Base-by-base conservation (phyloP, 371 early-diverging fungal genomes). In the Mortierella sp. region DNA sequence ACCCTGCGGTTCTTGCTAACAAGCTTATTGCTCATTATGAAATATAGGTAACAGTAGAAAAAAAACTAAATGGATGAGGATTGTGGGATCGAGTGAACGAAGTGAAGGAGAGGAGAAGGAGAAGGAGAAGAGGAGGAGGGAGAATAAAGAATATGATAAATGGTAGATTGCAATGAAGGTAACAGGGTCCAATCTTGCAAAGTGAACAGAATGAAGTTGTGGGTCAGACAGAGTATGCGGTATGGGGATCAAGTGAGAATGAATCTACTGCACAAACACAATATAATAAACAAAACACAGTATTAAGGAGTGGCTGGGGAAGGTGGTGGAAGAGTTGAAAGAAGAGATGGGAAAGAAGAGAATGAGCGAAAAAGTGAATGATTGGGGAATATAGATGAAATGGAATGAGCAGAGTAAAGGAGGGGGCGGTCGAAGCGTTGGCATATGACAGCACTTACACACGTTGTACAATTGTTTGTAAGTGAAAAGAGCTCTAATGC, bases 21-120 rank as follows among this genome's bases (percentile, higher is more conserved):
- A 30, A 51, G 68, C 22, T 14, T 79, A 45, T 65, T 75, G 69
- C 72, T 75, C 81, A 80, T 80, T 64, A 35, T 57, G 70, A n/a
- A 52, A 16, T 52, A 58, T 28, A 2, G 49, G 37, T 35, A 35
- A 35, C 35, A 35, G 3, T 35, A 11, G 10, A 32, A 18, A 32
- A n/a, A 10, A 3, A 2, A 74, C 45, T 24, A 20, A 66, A 43
- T 26, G 20, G 12, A 55, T 35, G 52, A 20, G 47, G 55, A 45
- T 12, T 54, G 20, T 9, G 55, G 5, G 11, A n/a, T 35, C 35
- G 3, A 8, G 35, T 35, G 24, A 54, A 18, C n/a, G 22, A 40
- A 52, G 30, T 51, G 22, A 58, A 43, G 28, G 37, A 37, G 32
- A n/a, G n/a, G 39, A 39, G 32, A 35, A 26, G 43, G n/a, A 59